Conservation (phyloP, 352 stramenopile genomes). For the Phytopythium sindhum region DNA sequence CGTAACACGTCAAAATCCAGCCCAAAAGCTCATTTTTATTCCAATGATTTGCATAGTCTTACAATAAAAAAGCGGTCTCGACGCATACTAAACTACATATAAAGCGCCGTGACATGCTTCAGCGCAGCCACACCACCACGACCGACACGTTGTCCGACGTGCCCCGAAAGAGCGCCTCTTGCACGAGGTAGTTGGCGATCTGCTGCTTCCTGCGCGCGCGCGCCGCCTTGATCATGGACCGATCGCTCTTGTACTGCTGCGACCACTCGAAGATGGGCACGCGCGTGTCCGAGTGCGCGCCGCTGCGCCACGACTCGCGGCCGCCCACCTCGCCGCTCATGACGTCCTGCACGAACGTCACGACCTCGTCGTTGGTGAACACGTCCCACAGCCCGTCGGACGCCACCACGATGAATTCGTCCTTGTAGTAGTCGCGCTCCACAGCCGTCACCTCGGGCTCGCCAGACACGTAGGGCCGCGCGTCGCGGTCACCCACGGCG, state of each 20-base stretch:
- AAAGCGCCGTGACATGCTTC: conserved; percentile 1
- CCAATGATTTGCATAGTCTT: not conserved
- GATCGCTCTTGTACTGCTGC: conserved; percentile 87
- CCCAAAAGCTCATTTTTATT: not conserved
- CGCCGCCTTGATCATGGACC: conserved; percentile 88
- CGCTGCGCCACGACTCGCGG: conserved; percentile 76
- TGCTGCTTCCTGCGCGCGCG: conserved; percentile 84
- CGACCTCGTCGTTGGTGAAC: conserved; percentile 89
- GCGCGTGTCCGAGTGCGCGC: conserved; percentile 75
- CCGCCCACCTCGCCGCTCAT: conserved; percentile 81
- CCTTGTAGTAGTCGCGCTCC: conserved; percentile 68
- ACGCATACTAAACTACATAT: not conserved
- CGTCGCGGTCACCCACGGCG: conserved; percentile 88
- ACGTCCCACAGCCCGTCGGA: conserved; percentile 94
- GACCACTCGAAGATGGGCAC: conserved; percentile 89
- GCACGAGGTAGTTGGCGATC: conserved; percentile 91
- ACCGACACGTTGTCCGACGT: conserved; percentile 92
- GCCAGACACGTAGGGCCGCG: conserved; percentile 80
- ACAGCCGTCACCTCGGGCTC: conserved; percentile 81
- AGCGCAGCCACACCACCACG: conserved; percentile 88
- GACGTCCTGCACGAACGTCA: conserved; percentile 90
- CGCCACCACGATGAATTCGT: conserved; percentile 92
- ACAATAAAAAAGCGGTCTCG: not conserved
- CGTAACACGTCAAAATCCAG: not conserved
- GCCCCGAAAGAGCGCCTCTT: conserved; percentile 88